Base-by-base conservation (phyloP, 2,329 filamentous ascomycete genomes). In the Westerdykella sp. region DNA sequence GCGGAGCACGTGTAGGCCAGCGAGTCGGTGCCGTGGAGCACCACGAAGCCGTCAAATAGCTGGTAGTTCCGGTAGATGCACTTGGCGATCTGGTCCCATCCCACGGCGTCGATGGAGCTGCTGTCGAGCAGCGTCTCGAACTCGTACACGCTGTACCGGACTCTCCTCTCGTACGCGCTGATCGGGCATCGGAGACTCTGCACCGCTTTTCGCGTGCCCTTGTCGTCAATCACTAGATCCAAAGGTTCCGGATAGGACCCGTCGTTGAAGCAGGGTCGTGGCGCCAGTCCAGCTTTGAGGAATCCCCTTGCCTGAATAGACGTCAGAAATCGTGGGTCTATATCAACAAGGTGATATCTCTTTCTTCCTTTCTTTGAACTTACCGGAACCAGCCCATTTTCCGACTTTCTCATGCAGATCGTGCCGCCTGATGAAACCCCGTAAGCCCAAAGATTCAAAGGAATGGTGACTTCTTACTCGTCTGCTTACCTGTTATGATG, bases 21-120 rank as follows among this genome's bases (percentile, higher is more conserved):
- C 36, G 87, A 94, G 68, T 95, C 89, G 6, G 89, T 95, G 47
- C 89, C 89, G 66, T 95, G 89, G 28, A 95, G 80, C 34, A 95
- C 82, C 16, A 95, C 87, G 60, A 95, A 95, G 15, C 86, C 88
- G 64, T 95, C 90, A 59, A 89, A 96, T 0, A 87, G 76, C 49
- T 83, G 83, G 66, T 95, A 95, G 67, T 96, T 96, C 50, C 84
- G 80, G 54, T 81, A 77, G 53, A 95, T 80, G n/a, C 84, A 80
- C 40, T 76, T 71, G 1, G 89, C 87, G 61, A 95, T 93, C 60
- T 88, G 79, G 10, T 85, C 82, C 90, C 88, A 95, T 45, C 88
- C 88, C 35, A 79, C 78, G 14, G 87, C 86, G 47, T 89, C 86
- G 65, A 95, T 95, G 42, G 87, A 93, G 62, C 85, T 91, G 49